A percentile compares a stretch with the other conserved stretches of the same genome.
Evolutionary conservation across 768 basidiomycete genomes (phyloP).

Genomic region (Paxillus ammoniavirescens): DNA sequence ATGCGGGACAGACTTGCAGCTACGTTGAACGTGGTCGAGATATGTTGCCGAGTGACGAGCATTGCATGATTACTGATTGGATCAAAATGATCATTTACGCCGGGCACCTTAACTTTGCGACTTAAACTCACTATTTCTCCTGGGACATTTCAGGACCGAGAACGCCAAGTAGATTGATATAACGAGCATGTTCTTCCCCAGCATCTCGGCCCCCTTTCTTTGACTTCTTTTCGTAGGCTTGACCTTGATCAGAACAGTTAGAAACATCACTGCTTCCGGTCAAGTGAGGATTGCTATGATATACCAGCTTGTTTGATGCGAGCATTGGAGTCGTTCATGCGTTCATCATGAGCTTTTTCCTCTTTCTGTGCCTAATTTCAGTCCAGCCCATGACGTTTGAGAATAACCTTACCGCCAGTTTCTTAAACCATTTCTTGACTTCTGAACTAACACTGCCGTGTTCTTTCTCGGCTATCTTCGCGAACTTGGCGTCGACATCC

Average conservation of each 20-base stretch:
- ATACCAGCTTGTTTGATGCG: conserved; percentile 77
- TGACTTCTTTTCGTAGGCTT: conserved; percentile 74
- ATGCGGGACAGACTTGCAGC: conserved; percentile 66
- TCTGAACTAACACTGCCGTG: conserved; percentile 62
- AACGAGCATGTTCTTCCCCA: conserved; percentile 72
- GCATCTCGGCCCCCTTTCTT: conserved; percentile 70
- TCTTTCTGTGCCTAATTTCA: conserved; percentile 56
- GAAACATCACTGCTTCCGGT: neutral
- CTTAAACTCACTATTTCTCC: conserved; percentile 65
- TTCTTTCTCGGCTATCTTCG: conserved; percentile 73
- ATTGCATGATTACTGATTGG: conserved; percentile 60
- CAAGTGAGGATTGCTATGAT: neutral
- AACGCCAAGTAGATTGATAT: conserved; percentile 68
- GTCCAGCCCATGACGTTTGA: neutral
- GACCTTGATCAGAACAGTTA: conserved; percentile 42
- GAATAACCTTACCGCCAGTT: conserved; percentile 56
- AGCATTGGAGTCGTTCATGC: conserved; percentile 60
- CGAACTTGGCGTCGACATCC: conserved; percentile 73
- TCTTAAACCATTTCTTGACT: conserved; percentile 87
- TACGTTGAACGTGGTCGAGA: conserved; percentile 53
- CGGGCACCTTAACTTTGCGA: neutral
- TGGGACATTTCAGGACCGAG: conserved; percentile 78
- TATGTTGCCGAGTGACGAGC: conserved; percentile 60
- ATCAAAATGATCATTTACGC: neutral
- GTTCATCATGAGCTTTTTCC: conserved; percentile 75